Conservation (phyloP, 139 green algal species). For the Deuterostichococcus epilithicus region DNA sequence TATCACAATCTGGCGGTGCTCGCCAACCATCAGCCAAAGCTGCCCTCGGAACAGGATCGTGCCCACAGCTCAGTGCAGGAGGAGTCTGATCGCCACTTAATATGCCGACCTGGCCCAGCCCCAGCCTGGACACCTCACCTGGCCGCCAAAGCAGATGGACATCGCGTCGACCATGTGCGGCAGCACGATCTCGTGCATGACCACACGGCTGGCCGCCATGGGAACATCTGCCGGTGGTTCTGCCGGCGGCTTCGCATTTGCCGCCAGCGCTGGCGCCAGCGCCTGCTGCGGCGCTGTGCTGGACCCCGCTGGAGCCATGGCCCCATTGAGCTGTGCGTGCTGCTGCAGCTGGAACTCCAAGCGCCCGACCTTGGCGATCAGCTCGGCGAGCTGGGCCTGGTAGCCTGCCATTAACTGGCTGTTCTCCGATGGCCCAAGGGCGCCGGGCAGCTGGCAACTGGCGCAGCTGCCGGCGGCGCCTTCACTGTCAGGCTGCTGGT, state of each 20-base stretch:
- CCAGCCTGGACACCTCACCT: constrained; percentile 22
- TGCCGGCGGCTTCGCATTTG: no score
- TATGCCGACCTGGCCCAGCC: neutral
- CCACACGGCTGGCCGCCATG: constrained; percentile 61
- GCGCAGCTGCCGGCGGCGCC: neutral
- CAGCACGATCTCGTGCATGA: constrained; percentile 73
- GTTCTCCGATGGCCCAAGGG: no score
- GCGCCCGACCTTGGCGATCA: neutral
- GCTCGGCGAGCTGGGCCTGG: neutral
- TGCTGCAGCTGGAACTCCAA: constrained; percentile 5
- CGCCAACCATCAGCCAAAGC: neutral
- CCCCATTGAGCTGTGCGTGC: neutral
- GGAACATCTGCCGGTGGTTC: constrained; percentile 40
- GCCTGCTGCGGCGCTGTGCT: neutral
- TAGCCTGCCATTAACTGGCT: neutral
- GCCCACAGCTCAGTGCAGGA: neutral
- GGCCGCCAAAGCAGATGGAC: constrained; percentile 64
- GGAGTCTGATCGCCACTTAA: no score
- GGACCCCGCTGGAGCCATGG: neutral
- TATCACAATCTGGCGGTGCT: neutral
- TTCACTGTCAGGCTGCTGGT: no score
- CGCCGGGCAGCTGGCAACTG: neutral
- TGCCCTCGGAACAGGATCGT: neutral
- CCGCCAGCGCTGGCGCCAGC: no score
- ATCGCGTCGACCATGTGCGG: constrained; percentile 48